Percentiles rank a stretch among this genome's conserved stretches.
These are phyloP conservation scores for Phialemonium atrogriseum DNA, from an alignment of 2,329 filamentous ascomycete species.

Conservation along the genomic window DNA sequence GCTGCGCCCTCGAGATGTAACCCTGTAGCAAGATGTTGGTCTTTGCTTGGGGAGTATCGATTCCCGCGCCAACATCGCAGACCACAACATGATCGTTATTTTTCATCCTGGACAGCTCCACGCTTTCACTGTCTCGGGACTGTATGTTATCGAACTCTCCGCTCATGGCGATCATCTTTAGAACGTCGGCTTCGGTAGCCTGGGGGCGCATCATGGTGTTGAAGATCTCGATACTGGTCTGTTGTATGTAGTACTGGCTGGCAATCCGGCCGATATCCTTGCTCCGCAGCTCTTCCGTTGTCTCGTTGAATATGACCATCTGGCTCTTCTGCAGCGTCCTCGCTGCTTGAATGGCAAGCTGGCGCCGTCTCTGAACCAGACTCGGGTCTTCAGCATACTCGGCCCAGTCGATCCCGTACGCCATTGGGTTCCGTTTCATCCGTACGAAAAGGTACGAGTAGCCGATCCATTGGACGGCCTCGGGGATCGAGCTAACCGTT, in stretches of 20 bases:
- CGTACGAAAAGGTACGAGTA: slow-evolving; percentile 97
- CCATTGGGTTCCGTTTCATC: slow-evolving; percentile 85
- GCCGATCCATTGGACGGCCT: slow-evolving; percentile 94
- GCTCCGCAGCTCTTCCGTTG: slow-evolving; percentile 81
- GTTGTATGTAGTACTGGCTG: slow-evolving; percentile 92
- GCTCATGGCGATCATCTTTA: slow-evolving; percentile 96
- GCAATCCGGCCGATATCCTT: slow-evolving; percentile 96
- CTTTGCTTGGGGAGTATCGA: slow-evolving; percentile 72
- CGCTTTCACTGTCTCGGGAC: slow-evolving; percentile 79
- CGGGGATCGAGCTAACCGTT: slow-evolving; percentile 87
- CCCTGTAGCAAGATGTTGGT: slow-evolving; percentile 93
- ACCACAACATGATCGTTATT: slow-evolving; percentile 62
- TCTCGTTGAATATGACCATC: slow-evolving; percentile 98
- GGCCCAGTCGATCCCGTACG: slow-evolving; percentile 91
- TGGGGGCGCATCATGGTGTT: slow-evolving; percentile 86
- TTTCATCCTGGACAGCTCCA: slow-evolving; percentile 71
- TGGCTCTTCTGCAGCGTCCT: slow-evolving; percentile 82
- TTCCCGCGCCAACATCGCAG: slow-evolving; percentile 69
- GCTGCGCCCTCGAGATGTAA: slow-evolving; percentile 79
- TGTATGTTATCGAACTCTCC: slow-evolving; percentile 98
- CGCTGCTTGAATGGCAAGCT: slow-evolving; percentile 83
- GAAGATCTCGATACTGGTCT: slow-evolving; percentile 92
- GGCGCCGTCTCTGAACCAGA: slow-evolving; percentile 75
- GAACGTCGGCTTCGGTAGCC: slow-evolving; percentile 81
- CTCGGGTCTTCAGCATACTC: slow-evolving; percentile 84